These are phyloP conservation scores for Sporisorium sorghi DNA, from an alignment of 1,284 basidiomycete species.

Conservation along the genomic window DNA sequence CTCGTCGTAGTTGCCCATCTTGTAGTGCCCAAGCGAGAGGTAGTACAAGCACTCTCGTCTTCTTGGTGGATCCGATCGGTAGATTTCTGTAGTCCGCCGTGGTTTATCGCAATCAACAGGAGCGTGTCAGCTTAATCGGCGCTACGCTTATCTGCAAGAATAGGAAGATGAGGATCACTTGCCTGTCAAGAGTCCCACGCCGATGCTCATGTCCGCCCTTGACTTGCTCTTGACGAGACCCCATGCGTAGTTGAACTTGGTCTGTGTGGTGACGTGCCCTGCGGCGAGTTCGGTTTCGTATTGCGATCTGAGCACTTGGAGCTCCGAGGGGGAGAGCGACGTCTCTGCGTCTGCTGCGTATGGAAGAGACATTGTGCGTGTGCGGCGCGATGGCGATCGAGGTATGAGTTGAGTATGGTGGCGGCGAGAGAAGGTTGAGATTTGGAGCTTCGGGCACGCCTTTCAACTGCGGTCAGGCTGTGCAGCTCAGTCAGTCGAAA, in stretches of 20 bases:
- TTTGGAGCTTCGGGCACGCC: constrained; percentile 2
- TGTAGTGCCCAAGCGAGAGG: constrained; percentile 94
- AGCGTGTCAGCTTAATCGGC: not conserved
- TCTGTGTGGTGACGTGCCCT: constrained; percentile 90
- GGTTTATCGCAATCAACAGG: too few relatives aligned
- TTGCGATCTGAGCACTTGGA: constrained; percentile 85
- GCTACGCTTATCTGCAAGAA: not conserved
- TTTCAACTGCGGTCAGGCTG: constrained; percentile 10
- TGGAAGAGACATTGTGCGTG: constrained; percentile 74
- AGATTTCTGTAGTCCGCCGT: constrained; percentile 78
- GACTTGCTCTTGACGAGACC: constrained; percentile 74
- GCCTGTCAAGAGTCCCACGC: constrained; percentile 84
- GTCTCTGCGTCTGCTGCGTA: constrained; percentile 95
- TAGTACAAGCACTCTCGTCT: constrained; percentile 97
- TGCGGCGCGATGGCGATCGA: constrained; percentile 11
- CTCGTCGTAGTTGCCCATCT: constrained; percentile 94
- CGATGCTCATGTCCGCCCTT: constrained; percentile 74
- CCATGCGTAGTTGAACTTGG: constrained; percentile 94
- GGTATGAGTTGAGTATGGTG: constrained; percentile 4
- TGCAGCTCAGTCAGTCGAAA: constrained; percentile 14
- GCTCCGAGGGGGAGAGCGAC: constrained; percentile 87
- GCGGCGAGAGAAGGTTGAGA: constrained; percentile 3
- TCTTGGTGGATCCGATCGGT: constrained; percentile 85
- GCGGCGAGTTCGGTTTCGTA: constrained; percentile 85
- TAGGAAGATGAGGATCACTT: constrained; percentile 68